Conservation (phyloP, 352 stramenopile species). For the Sclerospora graminicola region DNA sequence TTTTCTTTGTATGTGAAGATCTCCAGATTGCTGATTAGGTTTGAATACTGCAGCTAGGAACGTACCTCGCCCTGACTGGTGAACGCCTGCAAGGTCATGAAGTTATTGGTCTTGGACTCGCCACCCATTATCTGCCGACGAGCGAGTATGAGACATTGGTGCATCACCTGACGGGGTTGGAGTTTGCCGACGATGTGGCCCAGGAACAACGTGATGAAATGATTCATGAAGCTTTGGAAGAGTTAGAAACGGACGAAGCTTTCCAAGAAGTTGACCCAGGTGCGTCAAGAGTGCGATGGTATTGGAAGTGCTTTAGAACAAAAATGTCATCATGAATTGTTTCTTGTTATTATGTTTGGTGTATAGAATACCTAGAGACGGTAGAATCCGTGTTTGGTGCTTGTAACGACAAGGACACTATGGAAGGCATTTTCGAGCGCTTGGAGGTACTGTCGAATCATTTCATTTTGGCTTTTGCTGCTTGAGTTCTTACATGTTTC, state of each 20-base stretch:
- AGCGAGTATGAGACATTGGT: constrained; percentile 83
- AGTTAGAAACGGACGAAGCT: constrained; percentile 78
- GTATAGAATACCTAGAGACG: constrained; percentile 53
- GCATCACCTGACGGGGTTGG: constrained; percentile 73
- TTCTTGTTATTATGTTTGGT: background rate
- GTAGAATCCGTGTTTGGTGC: constrained; percentile 72
- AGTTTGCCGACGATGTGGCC: constrained; percentile 58
- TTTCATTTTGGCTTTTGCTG: background rate
- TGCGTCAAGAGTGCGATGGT: constrained; percentile 4
- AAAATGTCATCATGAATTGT: background rate
- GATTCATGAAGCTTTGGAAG: constrained; percentile 62
- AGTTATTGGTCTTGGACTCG: constrained; percentile 89
- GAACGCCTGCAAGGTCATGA: constrained; percentile 85
- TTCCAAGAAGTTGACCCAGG: constrained; percentile 67
- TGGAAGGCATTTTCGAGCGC: constrained; percentile 64
- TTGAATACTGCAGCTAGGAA: constrained; percentile 51
- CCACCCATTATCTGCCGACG: constrained; percentile 93
- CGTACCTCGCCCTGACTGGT: constrained; percentile 93
- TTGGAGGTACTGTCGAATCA: constrained; percentile 10
- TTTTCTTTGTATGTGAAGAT: background rate
- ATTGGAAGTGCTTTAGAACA: background rate
- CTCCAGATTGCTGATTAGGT: constrained; percentile 5
- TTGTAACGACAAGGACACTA: constrained; percentile 55
- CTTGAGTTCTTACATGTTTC: background rate
- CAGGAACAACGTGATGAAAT: constrained; percentile 81